Percentiles rank a stretch among this genome's conserved stretches.
Conservation (phyloP, 257 asterid species). For the Buddleja alternifolia region DNA sequence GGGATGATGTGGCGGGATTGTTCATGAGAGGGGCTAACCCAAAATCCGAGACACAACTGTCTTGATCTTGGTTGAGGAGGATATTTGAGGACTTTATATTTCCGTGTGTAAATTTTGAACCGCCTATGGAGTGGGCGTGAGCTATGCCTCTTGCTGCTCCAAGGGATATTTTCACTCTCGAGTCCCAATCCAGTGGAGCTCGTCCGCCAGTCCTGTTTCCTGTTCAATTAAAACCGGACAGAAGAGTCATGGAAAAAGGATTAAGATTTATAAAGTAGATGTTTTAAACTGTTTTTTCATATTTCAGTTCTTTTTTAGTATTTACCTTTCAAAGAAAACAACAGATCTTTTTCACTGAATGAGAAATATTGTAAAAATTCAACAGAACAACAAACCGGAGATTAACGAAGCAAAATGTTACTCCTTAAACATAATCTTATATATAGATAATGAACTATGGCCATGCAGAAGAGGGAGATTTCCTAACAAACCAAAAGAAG, state of each 20-base stretch:
- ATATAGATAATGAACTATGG: too few species aligned
- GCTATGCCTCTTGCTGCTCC: conserved; percentile 89
- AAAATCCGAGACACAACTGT: conserved; percentile 71
- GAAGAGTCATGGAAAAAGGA: not conserved
- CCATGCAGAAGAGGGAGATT: too few species aligned
- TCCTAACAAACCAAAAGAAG: too few species aligned
- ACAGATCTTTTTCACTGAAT: too few species aligned
- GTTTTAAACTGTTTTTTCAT: too few species aligned
- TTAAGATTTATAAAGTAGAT: not conserved
- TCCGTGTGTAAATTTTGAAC: conserved; percentile 81
- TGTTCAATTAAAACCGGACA: conserved; percentile 29
- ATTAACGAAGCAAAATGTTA: too few species aligned
- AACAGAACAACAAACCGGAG: too few species aligned
- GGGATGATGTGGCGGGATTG: conserved; percentile 66
- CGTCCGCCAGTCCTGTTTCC: conserved; percentile 64
- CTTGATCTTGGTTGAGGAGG: conserved; percentile 77
- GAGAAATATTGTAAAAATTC: too few species aligned
- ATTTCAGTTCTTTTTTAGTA: too few species aligned
- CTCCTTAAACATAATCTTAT: too few species aligned
- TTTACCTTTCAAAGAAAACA: too few species aligned
- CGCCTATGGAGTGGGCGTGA: conserved; percentile 74
- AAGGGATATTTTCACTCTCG: conserved; percentile 73
- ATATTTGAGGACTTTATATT: conserved; percentile 81
- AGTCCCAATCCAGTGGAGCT: conserved; percentile 79
- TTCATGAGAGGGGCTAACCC: conserved; percentile 87